These are phyloP conservation scores for Sphaerulina musiva DNA, from an alignment of 2,329 filamentous ascomycete genomes.

Conservation along the genomic window DNA sequence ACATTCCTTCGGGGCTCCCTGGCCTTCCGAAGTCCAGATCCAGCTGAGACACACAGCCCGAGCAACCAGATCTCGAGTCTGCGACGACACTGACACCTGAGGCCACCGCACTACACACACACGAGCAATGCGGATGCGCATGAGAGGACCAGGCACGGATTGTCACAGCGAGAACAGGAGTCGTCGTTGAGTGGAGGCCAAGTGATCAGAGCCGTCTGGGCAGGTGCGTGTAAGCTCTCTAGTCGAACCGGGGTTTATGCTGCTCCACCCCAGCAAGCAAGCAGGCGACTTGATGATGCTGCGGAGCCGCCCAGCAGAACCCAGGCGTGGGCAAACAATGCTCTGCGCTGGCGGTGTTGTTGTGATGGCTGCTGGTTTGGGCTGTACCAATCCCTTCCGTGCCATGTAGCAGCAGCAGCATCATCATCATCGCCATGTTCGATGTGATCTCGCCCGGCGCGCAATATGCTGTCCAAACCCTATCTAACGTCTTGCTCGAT, in stretches of 20 bases:
- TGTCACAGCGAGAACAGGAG: background rate
- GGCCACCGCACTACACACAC: background rate
- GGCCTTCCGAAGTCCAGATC: background rate
- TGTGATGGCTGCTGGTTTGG: background rate
- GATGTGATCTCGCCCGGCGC: conserved; percentile 22
- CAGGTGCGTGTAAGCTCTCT: conserved; percentile 6
- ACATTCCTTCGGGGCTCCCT: background rate
- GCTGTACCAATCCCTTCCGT: background rate
- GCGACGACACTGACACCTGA: background rate
- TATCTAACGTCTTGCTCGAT: conserved; percentile 28
- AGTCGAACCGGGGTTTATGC: conserved; percentile 1
- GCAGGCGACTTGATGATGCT: background rate
- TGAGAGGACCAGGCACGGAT: background rate
- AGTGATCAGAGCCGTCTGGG: background rate
- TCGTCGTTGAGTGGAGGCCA: background rate
- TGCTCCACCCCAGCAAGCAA: background rate
- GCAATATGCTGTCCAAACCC: conserved; percentile 21
- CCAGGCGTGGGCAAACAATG: background rate
- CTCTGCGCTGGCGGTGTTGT: background rate
- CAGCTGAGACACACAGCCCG: conserved; percentile 6
- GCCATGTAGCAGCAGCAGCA: background rate
- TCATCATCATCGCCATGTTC: conserved; percentile 16
- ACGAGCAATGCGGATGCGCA: conserved; percentile 2
- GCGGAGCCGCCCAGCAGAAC: background rate
- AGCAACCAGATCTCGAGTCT: conserved; percentile 10